Evolutionary conservation across 2,329 filamentous ascomycete species (phyloP).

Genomic region (Cytospora leucostoma): DNA sequence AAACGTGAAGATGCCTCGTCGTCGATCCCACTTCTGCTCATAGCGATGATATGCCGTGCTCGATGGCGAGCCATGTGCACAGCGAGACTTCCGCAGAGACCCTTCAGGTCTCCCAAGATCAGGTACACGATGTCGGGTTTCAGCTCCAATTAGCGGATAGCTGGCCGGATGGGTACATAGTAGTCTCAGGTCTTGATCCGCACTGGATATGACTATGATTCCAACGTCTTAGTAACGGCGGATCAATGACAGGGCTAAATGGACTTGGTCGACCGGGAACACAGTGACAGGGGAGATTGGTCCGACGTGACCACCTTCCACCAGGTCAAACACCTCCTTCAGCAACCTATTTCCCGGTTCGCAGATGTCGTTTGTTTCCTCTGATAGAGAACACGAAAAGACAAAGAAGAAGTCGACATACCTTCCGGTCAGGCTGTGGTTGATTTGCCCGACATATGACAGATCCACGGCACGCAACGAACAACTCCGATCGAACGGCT

Average conservation of each 20-base stretch:
- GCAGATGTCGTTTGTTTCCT: too few species aligned
- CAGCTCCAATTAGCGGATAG: conserved; percentile 29
- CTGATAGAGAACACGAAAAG: too few species aligned
- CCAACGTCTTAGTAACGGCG: conserved; percentile 41
- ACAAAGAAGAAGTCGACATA: too few species aligned
- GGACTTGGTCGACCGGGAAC: conserved; percentile 35
- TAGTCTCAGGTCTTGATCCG: conserved; percentile 28
- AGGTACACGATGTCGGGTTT: conserved; percentile 37
- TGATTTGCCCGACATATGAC: conserved; percentile 3
- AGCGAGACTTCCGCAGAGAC: conserved; percentile 40
- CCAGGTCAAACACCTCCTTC: too few species aligned
- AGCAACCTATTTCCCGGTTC: too few species aligned
- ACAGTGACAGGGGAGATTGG: conserved; percentile 36
- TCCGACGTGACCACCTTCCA: conserved; percentile 31
- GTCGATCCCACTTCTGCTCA: conserved; percentile 35
- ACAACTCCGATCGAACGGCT: conserved; percentile 17
- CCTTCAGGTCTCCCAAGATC: conserved; percentile 41
- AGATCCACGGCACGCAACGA: conserved; percentile 31
- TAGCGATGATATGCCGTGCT: conserved; percentile 36
- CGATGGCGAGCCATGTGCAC: conserved; percentile 38
- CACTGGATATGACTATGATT: conserved; percentile 40
- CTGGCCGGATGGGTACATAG: conserved; percentile 33
- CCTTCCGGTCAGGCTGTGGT: too few species aligned
- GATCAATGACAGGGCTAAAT: conserved; percentile 36
- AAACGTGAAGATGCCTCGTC: conserved; percentile 35